phyloP scores from a whole-genome alignment of 2,329 filamentous ascomycete genomes.

The Fusarium subtropicale region DNA sequence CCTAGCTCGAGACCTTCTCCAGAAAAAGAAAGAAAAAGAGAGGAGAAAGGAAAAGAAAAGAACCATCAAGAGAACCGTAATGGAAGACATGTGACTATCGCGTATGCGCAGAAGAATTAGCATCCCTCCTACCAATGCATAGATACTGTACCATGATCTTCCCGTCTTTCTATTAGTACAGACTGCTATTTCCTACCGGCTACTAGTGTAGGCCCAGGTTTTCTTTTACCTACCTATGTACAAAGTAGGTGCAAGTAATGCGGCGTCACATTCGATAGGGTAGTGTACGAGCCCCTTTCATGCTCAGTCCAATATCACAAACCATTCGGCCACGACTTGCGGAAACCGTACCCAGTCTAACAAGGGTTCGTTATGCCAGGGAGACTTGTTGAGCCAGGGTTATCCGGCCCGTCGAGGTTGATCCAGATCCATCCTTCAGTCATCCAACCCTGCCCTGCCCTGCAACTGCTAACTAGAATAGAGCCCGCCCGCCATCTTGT shows the following conservation, averaged over 20 bases:
- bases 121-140: conserved; percentile 12
- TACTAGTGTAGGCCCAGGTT: background rate
- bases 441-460: conserved; percentile 17
- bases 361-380: conserved; percentile 27
- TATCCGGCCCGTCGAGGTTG: conserved; percentile 40
- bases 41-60: conserved; percentile 6
- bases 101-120: conserved; percentile 17
- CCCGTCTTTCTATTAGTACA: background rate
- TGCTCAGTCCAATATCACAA: conserved; percentile 29
- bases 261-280: background rate
- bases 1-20: too few relatives aligned
- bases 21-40: background rate
- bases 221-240: background rate
- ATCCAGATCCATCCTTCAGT: conserved; percentile 43
- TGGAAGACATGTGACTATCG: background rate
- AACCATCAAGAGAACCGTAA: background rate
- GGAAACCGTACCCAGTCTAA: conserved; percentile 34
- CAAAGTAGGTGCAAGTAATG: background rate
- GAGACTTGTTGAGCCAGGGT: conserved; percentile 31
- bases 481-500: conserved; percentile 23
- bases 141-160: background rate
- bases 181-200: too few relatives aligned
- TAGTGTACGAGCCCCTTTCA: conserved; percentile 30
- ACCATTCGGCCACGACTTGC: conserved; percentile 34
- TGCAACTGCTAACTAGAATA: conserved; percentile 1